phyloP scores from a whole-genome alignment of 2,329 filamentous ascomycete species.

The Venturia effusa region DNA sequence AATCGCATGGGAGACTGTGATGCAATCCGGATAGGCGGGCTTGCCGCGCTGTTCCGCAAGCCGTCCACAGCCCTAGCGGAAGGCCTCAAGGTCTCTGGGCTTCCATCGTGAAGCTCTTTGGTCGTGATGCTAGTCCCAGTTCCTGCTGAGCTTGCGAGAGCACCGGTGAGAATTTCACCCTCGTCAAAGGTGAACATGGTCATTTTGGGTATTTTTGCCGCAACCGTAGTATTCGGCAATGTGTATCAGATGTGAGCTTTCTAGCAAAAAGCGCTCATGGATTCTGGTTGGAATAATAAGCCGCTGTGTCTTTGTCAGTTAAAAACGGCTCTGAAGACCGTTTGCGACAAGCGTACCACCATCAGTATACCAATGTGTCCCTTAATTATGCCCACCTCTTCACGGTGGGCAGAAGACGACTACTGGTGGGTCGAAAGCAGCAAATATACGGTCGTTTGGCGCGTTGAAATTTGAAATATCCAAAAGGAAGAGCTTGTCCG shows the following conservation, averaged over 20 bases:
- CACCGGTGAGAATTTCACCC: not conserved
- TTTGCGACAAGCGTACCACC: not conserved
- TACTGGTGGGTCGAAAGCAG: slow-evolving; percentile 1
- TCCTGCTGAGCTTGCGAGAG: not conserved
- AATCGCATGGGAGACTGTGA: slow-evolving; percentile 12
- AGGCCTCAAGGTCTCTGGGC: not conserved
- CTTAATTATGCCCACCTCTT: not conserved
- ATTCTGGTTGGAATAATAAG: not conserved
- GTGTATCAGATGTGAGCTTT: not conserved
- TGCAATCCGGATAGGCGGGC: slow-evolving; percentile 12
- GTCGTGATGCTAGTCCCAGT: not conserved
- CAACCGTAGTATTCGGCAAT: not conserved
- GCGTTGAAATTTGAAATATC: not conserved
- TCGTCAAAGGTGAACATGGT: slow-evolving; percentile 6
- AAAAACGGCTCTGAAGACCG: not conserved
- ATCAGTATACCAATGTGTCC: not conserved
- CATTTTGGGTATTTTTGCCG: not conserved
- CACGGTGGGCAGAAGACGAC: slow-evolving; percentile 6
- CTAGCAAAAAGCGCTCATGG: not conserved
- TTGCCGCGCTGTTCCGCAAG: not conserved
- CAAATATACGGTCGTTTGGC: not conserved
- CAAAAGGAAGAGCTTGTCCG: not conserved
- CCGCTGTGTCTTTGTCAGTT: not conserved
- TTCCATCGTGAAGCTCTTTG: not conserved
- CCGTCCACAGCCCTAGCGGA: not conserved